Evolutionary conservation across 225 moss, liverwort and hornwort genomes (phyloP).

Genomic region (Ulota crispa): DNA sequence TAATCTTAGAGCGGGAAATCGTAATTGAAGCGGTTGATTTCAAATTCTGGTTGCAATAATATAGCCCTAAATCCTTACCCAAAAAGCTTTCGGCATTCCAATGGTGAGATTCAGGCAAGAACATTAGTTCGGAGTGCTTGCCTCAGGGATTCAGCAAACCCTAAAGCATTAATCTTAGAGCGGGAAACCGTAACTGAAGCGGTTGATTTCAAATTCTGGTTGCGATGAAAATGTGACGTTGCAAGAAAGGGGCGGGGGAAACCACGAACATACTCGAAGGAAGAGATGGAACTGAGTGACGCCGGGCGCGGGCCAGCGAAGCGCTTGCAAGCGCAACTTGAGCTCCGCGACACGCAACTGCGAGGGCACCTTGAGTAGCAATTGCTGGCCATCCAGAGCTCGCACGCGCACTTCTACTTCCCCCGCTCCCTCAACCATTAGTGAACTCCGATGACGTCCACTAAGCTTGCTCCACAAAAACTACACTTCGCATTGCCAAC

Average conservation of each 20-base stretch:
- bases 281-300: constrained; percentile 68
- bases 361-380: constrained; percentile 46
- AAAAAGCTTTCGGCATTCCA: too few relatives aligned
- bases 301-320: constrained; percentile 56
- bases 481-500: constrained; percentile 6
- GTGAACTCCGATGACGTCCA: constrained; percentile 13
- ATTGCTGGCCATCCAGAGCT: constrained; percentile 73
- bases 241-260: not conserved
- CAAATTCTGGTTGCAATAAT: not conserved
- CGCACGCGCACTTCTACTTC: constrained; percentile 59
- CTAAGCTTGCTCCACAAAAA: not conserved
- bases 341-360: constrained; percentile 55
- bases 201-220: not conserved
- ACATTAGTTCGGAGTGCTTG: too few relatives aligned
- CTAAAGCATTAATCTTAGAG: too few relatives aligned
- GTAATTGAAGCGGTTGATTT: too few relatives aligned
- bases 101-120: too few relatives aligned
- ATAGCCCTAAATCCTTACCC: too few relatives aligned
- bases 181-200: too few relatives aligned
- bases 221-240: not conserved
- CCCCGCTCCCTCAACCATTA: constrained; percentile 39
- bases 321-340: constrained; percentile 63
- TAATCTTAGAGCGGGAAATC: too few relatives aligned
- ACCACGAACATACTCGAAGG: constrained; percentile 36
- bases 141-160: too few relatives aligned